phyloP scores from a whole-genome alignment of 257 asterid genomes.

The Datura wrightii region DNA sequence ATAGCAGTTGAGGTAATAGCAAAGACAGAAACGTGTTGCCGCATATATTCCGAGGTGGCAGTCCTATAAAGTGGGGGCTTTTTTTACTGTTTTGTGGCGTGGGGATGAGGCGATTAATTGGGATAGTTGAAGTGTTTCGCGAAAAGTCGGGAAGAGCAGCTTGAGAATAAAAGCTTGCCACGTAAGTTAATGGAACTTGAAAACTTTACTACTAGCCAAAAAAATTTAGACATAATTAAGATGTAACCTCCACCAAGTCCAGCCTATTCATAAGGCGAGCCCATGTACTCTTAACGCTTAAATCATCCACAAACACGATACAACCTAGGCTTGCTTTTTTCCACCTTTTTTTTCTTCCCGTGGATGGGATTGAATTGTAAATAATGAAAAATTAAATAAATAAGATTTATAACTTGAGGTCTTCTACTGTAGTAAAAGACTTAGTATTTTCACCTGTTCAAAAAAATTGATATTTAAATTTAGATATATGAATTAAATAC shows the following conservation, averaged over 20 bases:
- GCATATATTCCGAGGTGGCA: slow-evolving; percentile 28
- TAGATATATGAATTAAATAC: too few species aligned
- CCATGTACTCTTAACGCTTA: not conserved
- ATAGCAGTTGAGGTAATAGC: not conserved
- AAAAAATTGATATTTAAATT: too few species aligned
- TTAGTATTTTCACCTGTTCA: too few species aligned
- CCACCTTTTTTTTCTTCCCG: not conserved
- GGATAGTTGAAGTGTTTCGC: not conserved
- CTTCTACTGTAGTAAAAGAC: too few species aligned
- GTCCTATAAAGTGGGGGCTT: not conserved
- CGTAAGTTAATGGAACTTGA: not conserved
- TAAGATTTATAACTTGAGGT: too few species aligned
- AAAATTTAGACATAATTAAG: not conserved
- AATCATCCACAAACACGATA: not conserved
- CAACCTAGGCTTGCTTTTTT: slow-evolving; percentile 1
- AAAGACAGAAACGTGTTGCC: slow-evolving; percentile 41
- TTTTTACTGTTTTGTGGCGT: not conserved
- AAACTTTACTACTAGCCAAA: not conserved
- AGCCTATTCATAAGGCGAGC: slow-evolving; percentile 13
- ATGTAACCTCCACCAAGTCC: slow-evolving; percentile 24
- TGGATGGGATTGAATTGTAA: not conserved
- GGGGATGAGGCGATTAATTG: not conserved
- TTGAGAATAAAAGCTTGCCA: not conserved
- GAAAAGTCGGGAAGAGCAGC: not conserved
- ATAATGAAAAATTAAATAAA: not conserved